A percentile compares a stretch with the other conserved stretches of the same genome.
These are phyloP conservation scores for Saturnispora saitoi DNA, from an alignment of 805 yeast genomes.

Conservation along the genomic window DNA sequence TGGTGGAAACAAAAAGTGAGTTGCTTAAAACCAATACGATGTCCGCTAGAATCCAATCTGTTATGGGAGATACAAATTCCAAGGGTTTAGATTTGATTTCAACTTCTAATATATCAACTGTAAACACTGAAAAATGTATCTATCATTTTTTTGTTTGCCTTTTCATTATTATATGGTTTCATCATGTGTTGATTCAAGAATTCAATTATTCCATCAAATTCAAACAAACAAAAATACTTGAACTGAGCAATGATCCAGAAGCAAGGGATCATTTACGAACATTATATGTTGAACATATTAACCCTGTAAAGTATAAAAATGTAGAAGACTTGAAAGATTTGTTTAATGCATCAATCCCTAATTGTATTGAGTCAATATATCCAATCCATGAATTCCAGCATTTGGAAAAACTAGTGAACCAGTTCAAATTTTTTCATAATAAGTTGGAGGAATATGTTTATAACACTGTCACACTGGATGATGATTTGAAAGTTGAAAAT, in stretches of 20 bases:
- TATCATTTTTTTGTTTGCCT: slow-evolving; percentile 58
- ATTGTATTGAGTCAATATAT: slow-evolving; percentile 52
- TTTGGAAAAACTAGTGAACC: slow-evolving; percentile 27
- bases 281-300: no score
- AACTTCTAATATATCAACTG: slow-evolving; percentile 56
- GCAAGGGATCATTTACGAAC: slow-evolving; percentile 12
- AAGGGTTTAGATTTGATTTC: slow-evolving; percentile 51
- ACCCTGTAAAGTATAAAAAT: no score
- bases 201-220: slow-evolving; percentile 41
- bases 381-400: slow-evolving; percentile 39
- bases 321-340: slow-evolving; percentile 18
- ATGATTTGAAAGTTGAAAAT: slow-evolving; percentile 6
- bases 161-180: slow-evolving; percentile 47
- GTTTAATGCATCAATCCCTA: slow-evolving; percentile 37
- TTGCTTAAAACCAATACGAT: no score
- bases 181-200: slow-evolving; percentile 48
- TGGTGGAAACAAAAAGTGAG: no score
- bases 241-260: slow-evolving; percentile 28
- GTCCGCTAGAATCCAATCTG: no score
- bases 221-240: slow-evolving; percentile 40
- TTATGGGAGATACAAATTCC: no score
- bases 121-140: slow-evolving; percentile 40
- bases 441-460: slow-evolving; percentile 35
- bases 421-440: slow-evolving; percentile 24
- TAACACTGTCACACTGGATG: slow-evolving; percentile 27